Percentiles rank a stretch among this genome's conserved stretches.
Evolutionary conservation across 495 filamentous ascomycete species (phyloP).

Genomic region (Tuber umbilicatum): DNA sequence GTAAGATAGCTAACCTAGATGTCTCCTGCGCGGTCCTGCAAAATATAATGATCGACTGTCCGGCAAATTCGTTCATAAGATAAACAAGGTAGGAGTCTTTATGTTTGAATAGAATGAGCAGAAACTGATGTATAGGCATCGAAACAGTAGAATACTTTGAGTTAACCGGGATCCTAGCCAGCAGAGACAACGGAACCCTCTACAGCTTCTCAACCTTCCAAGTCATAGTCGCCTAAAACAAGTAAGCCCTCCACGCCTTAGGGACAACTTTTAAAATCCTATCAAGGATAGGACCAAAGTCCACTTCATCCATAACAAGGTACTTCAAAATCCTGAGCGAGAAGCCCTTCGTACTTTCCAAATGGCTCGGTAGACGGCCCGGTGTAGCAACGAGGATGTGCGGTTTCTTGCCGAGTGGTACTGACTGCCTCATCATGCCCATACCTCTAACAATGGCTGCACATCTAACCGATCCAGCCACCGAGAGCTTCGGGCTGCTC

Average conservation of each 20-base stretch:
- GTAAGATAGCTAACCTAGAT: slow-evolving; percentile 71
- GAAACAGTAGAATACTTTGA: slow-evolving; percentile 83
- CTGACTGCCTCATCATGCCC: slow-evolving; percentile 86
- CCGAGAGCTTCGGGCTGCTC: slow-evolving; percentile 78
- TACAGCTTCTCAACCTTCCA: slow-evolving; percentile 88
- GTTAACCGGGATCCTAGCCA: slow-evolving; percentile 64
- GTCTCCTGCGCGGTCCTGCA: slow-evolving; percentile 88
- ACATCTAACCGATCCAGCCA: slow-evolving; percentile 68
- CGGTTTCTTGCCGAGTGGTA: slow-evolving; percentile 83
- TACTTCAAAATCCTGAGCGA: slow-evolving; percentile 70
- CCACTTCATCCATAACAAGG: slow-evolving; percentile 93
- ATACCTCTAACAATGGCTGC: slow-evolving; percentile 83
- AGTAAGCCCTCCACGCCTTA: slow-evolving; percentile 68
- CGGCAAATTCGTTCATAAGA: slow-evolving; percentile 74
- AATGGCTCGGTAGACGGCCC: slow-evolving; percentile 80
- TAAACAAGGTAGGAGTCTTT: slow-evolving; percentile 89
- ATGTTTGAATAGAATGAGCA: slow-evolving; percentile 79
- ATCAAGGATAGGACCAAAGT: slow-evolving; percentile 86
- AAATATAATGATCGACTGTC: slow-evolving; percentile 82
- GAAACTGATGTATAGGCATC: slow-evolving; percentile 70
- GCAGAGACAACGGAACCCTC: slow-evolving; percentile 75
- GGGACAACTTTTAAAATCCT: slow-evolving; percentile 89
- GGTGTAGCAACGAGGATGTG: slow-evolving; percentile 87
- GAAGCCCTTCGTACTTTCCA: slow-evolving; percentile 96
- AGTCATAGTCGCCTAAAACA: slow-evolving; percentile 91